Conservation (phyloP, 2,329 filamentous ascomycete genomes). For the Alternaria metachromatica region DNA sequence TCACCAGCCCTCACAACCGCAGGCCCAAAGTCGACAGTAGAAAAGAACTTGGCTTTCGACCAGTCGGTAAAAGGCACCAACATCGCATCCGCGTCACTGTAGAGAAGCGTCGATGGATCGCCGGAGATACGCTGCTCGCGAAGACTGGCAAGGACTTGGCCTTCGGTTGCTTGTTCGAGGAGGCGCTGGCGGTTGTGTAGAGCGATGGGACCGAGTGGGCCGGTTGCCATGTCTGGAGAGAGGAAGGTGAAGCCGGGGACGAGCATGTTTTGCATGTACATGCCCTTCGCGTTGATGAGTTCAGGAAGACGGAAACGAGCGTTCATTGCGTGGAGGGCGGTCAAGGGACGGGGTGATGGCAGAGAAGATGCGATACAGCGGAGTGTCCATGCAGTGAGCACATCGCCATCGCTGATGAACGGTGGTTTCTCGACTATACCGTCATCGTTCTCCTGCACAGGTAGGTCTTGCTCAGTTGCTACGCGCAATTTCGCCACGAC, state of each 20-base stretch:
- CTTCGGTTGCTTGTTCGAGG: slow-evolving; percentile 21
- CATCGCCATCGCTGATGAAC: slow-evolving; percentile 34
- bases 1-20: slow-evolving; percentile 18
- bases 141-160: slow-evolving; percentile 29
- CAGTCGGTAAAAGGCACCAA: slow-evolving; percentile 23
- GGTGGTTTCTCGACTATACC: slow-evolving; percentile 14
- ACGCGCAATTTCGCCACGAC: slow-evolving; percentile 20
- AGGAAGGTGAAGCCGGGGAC: slow-evolving; percentile 19
- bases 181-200: slow-evolving; percentile 20
- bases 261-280: slow-evolving; percentile 23
- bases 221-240: slow-evolving; percentile 10
- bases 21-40: slow-evolving; percentile 27
- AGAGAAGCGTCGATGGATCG: slow-evolving; percentile 29
- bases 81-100: slow-evolving; percentile 9
- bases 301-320: slow-evolving; percentile 43
- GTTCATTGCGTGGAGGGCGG: slow-evolving; percentile 52
- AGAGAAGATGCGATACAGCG: slow-evolving; percentile 34
- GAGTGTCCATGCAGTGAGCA: slow-evolving; percentile 30
- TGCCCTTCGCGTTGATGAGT: slow-evolving; percentile 24
- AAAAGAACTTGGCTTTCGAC: slow-evolving; percentile 18
- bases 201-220: slow-evolving; percentile 22
- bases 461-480: slow-evolving; percentile 40
- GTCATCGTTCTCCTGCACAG: not conserved
- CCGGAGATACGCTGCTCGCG: slow-evolving; percentile 18
- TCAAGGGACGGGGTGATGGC: slow-evolving; percentile 40